Percentiles rank a stretch among this genome's conserved stretches.
Evolutionary conservation across 208 protist species (phyloP).

Genomic region (Leishmania braziliensis): DNA sequence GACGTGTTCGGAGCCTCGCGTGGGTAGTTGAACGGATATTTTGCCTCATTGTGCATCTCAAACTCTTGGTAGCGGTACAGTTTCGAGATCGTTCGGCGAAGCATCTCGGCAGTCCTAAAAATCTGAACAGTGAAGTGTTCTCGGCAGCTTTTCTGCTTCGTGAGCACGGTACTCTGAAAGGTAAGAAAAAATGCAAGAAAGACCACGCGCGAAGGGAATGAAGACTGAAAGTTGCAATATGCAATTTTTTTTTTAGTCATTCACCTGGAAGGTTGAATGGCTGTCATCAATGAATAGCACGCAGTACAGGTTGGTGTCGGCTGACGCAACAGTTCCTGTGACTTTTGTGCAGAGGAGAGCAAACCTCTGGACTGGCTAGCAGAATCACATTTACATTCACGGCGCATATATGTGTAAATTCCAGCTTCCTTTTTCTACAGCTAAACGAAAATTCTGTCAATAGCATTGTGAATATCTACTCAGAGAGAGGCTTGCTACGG

Average conservation of each 20-base stretch:
- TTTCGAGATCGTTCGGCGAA: slow-evolving; percentile 38
- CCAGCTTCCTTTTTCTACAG: too few relatives aligned
- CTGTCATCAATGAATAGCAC: neutral
- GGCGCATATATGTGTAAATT: neutral
- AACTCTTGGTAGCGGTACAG: slow-evolving; percentile 90
- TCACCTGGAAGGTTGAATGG: neutral
- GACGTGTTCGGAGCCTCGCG: slow-evolving; percentile 89
- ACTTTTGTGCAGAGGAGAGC: neutral
- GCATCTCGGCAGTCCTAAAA: slow-evolving; percentile 43
- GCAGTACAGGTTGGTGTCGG: too few relatives aligned
- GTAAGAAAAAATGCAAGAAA: neutral
- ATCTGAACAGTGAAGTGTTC: neutral
- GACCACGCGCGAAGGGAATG: neutral
- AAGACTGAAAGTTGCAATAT: neutral
- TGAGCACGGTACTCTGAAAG: neutral
- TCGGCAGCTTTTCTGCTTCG: neutral
- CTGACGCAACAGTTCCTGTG: neutral
- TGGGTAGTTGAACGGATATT: slow-evolving; percentile 87
- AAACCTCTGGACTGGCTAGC: too few relatives aligned
- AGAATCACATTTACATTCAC: neutral
- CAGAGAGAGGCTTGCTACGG: neutral
- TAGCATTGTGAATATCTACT: neutral
- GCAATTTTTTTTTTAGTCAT: neutral
- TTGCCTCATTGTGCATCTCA: slow-evolving; percentile 85
- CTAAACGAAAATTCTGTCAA: neutral